Base-by-base conservation (phyloP, 352 stramenopile genomes). In the Phytopythium boreale region DNA sequence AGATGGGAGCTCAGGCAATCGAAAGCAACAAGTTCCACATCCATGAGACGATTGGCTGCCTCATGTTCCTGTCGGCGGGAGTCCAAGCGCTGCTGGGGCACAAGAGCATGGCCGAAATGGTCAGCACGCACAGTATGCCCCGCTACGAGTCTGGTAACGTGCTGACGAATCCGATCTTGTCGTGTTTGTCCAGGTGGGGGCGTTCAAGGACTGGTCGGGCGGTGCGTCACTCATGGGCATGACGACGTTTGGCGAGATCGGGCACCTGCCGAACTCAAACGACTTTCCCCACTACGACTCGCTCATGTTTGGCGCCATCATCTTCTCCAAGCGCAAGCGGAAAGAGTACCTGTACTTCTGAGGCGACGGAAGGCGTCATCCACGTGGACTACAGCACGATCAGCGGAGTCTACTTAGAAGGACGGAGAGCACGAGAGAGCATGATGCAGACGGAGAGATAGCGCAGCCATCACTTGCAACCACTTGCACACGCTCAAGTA, bases 31-130 rank as follows among this genome's bases (percentile, higher is more conserved):
- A 91, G 62, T 93, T 94, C 63, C 77, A 88, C 70, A 84, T 93
- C 47, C 76, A 84, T 62, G 87, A 96, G 70, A 90, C 83, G 34
- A 87, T 89, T 37, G 85, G 87, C 26, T 93, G 83, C 62, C 67
- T 96, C 34, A 93, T 96, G 84, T 96, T 96, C 70, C 68, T 96
- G 17, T 96, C 87, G 12, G 85, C 87, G 14, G 87, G 85, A 24
- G 82, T 96, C 7, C 85, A 96, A 57, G 86, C 85, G n/a, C 72
- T 96, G 20, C 66, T 94, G 20, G 87, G 87, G 17, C 84, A 93
- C 67, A 92, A 93, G 67, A 92, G 82, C 71, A 96, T 96, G 87
- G 81, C 87, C 0, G 87, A 93, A 64, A 93, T 96, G 85, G 87
- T 90, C 74, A 29, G 63, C 65, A 52, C 29, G 19, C 15, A 12